Base-by-base conservation (phyloP, 352 stramenopile species). In the Nothophytophthora sp. region DNA sequence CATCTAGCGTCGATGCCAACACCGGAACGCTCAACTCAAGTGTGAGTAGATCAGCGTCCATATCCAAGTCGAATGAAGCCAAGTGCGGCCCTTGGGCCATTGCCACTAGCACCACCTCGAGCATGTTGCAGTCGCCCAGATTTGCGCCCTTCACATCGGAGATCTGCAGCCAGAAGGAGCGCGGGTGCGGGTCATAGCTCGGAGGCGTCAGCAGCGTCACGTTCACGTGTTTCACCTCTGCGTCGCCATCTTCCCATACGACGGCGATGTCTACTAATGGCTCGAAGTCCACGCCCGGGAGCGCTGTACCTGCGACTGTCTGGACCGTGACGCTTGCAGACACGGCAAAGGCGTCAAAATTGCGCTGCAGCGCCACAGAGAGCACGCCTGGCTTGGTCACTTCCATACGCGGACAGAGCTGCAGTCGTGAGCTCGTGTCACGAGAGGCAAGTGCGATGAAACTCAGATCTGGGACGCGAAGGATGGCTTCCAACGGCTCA, bases 161-260 rank as follows among this genome's bases (percentile, higher is more conserved):
- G 13, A 91, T 67, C 47, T 84, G 67, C 12, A 91, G 35, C 33
- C 57, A 73, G 16, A 91, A 84, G 11, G 56, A 72, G 4, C 73
- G 73, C 3, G 46, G 38, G 3, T 52, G 51, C 2, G 59, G 55
- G 34, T 81, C 79, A 18, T 81, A 85, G 30, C 20, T 49, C 10
- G 46, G 38, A 0, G 77, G 73, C 2, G 63, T 47, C 7, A 81
- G 37, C 6, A 93, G 70, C 13, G 29, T 64, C 19, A 93, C 5
- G 0, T 54, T 37, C 2, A 91, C 41, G 0, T 63, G 36, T 34
- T 91, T 88, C 28, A 58, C 46, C 0, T 53, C 32, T 10, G n/a
- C 47, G 12, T 81, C 69, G 6, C 40, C 53, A 16, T 76, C 70
- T 7, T 3, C 23, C 80, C 80, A 91, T 12, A 19, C 18, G 12